Base-by-base conservation (phyloP, 1,284 basidiomycete species). In the Somion occarium region DNA sequence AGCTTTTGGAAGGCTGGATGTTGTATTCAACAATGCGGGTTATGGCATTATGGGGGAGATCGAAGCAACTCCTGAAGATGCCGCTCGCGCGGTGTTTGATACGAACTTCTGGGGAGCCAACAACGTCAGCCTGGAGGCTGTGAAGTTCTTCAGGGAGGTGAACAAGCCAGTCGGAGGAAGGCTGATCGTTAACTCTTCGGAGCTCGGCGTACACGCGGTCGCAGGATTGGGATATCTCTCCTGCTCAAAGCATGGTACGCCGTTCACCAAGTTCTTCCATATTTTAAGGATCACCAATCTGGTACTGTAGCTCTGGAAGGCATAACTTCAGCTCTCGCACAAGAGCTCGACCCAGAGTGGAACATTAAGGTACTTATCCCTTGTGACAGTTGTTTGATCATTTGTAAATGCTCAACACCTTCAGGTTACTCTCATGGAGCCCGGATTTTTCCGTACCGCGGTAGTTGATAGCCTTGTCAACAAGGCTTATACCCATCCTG, bases 1-100 rank as follows among this genome's bases (percentile, higher is more conserved):
- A 1, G 51, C 55, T 18, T 76, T 75, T 53, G 74, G 72, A 4
- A 64, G 70, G 15, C 51, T 75, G 20, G 73, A 76, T 46, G 66
- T 75, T 13, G 69, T 76, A 3, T 65, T 73, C 52, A 77, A 74
- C 59, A 77, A 76, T 45, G 74, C 74, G 1, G 70, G 61, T 2
- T 59, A 47, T 38, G 52, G 38, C 5, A 45, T 64, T 5, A n/a
- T 66, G 3, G 64, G 63, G 23, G 71, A 74, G 53, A 59, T 70
- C 18, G 73, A 75, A 51, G 61, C 56, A 23, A 63, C 61, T 1
- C 61, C 65, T 0, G 65, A 70, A 1, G 58, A 61, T 13, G 53
- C 42, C 1, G 71, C 68, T 0, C 62, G 66, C 0, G 52, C 37
- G 1, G 26, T 69, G 48, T 69, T 73, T 44, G 70, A 72, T 9